A percentile compares a stretch with the other conserved stretches of the same genome.
These are phyloP conservation scores for Carex pumila DNA, from an alignment of 176 grass and related monocot species.

Conservation along the genomic window DNA sequence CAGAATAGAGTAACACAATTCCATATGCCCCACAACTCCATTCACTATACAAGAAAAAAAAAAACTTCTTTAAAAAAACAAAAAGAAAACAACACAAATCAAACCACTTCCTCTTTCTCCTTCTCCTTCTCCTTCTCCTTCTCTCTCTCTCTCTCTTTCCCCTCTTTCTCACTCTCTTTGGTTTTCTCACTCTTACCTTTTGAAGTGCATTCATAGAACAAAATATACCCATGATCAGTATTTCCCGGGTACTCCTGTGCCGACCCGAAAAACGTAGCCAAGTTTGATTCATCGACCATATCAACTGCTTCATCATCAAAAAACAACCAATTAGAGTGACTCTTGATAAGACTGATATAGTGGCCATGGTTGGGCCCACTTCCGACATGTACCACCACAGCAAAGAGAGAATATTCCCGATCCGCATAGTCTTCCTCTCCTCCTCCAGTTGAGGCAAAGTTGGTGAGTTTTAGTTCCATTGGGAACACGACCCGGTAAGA, in stretches of 20 bases:
- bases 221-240: constrained; percentile 97
- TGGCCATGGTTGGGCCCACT: constrained; percentile 98
- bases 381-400: constrained; percentile 89
- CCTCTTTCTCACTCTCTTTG: constrained; percentile 11
- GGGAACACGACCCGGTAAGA: constrained; percentile 96
- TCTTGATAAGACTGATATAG: constrained; percentile 94
- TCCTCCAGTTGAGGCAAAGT: constrained; percentile 23
- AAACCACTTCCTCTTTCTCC: background rate
- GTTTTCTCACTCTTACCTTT: constrained; percentile 17
- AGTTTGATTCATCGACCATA: constrained; percentile 86
- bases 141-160: background rate
- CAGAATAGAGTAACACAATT: background rate
- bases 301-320: constrained; percentile 95
- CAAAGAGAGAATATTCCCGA: constrained; percentile 85
- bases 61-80: background rate
- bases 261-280: constrained; percentile 89
- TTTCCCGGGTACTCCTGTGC: constrained; percentile 94
- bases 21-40: background rate
- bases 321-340: constrained; percentile 93
- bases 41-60: background rate
- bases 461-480: constrained; percentile 86
- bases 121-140: background rate
- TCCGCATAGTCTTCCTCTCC: constrained; percentile 52
- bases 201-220: constrained; percentile 82
- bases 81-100: background rate